Base-by-base conservation (phyloP, 352 stramenopile species). In the Globisporangium orthogonon region DNA sequence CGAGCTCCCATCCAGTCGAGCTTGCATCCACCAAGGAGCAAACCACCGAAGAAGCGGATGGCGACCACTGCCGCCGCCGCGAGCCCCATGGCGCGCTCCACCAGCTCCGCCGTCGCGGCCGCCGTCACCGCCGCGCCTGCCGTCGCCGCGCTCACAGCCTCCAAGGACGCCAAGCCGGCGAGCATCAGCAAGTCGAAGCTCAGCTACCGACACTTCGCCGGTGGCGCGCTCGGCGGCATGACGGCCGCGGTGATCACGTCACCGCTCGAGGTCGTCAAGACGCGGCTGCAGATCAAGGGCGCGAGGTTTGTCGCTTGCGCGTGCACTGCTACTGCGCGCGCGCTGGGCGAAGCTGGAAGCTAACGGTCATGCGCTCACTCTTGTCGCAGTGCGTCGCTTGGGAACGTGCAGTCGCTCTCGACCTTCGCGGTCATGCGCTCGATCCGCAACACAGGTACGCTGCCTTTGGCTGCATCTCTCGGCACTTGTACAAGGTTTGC, bases 231-330 rank as follows among this genome's bases (percentile, higher is more conserved):
- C 18, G 84, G 84, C 33, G 84, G 84, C 50, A 94, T 94, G 80
- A 83, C 74, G 17, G 82, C 84, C 17, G 84, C 84, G 29, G 69
- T 92, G 49, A 76, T 94, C 66, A 94, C 84, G 53, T 94, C 82
- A 35, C 84, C 84, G 17, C 65, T 94, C 31, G 84, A 94, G 55
- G 78, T 94, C 2, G 82, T 94, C 49, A 91, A 92, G 77, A 94
- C 84, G 55, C 79, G 84, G 9, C 62, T 94, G 63, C 84, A 94
- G 65, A 91, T 91, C 52, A 76, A 76, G 33, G 70, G 68, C 17
- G 76, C 77, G 44, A 74, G 76, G 83, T 94, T 23, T 23, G 23
- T 23, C 23, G 23, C 23, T 28, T 5, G 1, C 4, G 9, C 53
- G 33, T 10, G 1, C 44, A 13, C 11, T 47, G 43, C 43, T 10